Base-by-base conservation (phyloP, 1,284 basidiomycete genomes). In the Malassezia sp. region DNA sequence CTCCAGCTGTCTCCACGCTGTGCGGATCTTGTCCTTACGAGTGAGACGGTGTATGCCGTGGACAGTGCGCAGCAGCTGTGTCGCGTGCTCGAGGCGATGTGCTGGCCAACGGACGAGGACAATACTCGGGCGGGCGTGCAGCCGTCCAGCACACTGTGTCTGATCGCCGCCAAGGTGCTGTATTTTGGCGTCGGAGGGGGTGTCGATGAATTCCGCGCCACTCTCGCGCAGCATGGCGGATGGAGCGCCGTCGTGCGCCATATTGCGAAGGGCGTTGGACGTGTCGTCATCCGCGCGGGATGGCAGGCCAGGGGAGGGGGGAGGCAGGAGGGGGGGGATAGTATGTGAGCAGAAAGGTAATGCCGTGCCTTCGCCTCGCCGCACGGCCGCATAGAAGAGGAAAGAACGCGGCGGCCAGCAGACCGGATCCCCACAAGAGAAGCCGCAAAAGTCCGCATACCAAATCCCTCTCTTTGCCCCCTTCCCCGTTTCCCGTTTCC, bases 161-260 rank as follows among this genome's bases (percentile, higher is more conserved):
- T 89, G 11, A 80, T 87, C 3, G 85, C 86, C 0, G 82, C 81
- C n/a, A 96, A 90, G 72, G 77, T 87, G 9, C 74, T 95, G 22
- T 96, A 97, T 70, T 96, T 96, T 72, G 91, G 91, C 14, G 89
- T 96, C 3, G 91, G 91, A 0, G 90, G 90, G 0, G 85, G 88
- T 0, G 75, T 89, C 8, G 73, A 78, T 18, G 81, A 83, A 48
- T 93, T 97, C 67, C 69, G 80, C 15, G 52, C 67, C 18, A 57
- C 59, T n/a, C 75, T 88, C 0, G 72, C 41, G 8, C 22, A 43
- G 1, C 23, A 31, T 8, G 11, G n/a, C 15, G 52, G 49, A 2
- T 45, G 49, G 49, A 28, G 27, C 12, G 30, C 20, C 12, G 23
- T 45, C 1, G 31, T 59, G 8, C 52, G 53, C 46, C 35, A 38